Conservation (phyloP, 192 early-diverging fungal genomes). For the Coemansia sp. region DNA sequence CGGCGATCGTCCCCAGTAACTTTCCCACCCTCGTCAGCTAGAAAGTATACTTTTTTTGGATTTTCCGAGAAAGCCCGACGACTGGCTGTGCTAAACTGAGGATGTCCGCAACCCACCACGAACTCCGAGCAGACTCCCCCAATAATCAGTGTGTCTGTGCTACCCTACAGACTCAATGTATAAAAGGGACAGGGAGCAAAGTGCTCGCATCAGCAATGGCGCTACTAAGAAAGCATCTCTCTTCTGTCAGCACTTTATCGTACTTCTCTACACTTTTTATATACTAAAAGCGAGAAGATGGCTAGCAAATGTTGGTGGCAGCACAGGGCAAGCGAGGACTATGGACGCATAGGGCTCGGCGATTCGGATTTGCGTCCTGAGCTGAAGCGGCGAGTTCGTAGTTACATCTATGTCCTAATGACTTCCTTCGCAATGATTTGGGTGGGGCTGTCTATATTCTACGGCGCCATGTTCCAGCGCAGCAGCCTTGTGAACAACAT, state of each 20-base stretch:
- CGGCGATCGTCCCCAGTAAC: neutral
- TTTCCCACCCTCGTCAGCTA: neutral
- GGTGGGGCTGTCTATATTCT: slow-evolving; percentile 45
- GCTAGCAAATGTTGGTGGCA: slow-evolving; percentile 34
- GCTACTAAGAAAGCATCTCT: neutral
- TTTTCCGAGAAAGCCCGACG: slow-evolving; percentile 4
- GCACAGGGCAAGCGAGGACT: slow-evolving; percentile 31
- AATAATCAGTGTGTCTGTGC: neutral
- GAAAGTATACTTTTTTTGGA: neutral
- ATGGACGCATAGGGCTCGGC: slow-evolving; percentile 27
- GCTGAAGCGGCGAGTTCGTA: slow-evolving; percentile 21
- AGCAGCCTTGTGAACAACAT: slow-evolving; percentile 37
- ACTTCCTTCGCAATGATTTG: slow-evolving; percentile 44
- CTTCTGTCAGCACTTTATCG: neutral
- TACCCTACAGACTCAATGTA: neutral
- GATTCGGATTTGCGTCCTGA: slow-evolving; percentile 22
- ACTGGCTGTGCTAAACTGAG: neutral
- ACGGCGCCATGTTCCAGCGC: slow-evolving; percentile 42
- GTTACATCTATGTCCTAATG: slow-evolving; percentile 26
- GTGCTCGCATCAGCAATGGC: neutral
- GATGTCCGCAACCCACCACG: slow-evolving; percentile 4
- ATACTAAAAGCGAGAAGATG: slow-evolving; percentile 11
- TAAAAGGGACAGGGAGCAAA: neutral
- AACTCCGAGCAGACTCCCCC: neutral
- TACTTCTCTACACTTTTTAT: neutral